Conservation (phyloP, 75 land plant species). For the Cryptomeria japonica region DNA sequence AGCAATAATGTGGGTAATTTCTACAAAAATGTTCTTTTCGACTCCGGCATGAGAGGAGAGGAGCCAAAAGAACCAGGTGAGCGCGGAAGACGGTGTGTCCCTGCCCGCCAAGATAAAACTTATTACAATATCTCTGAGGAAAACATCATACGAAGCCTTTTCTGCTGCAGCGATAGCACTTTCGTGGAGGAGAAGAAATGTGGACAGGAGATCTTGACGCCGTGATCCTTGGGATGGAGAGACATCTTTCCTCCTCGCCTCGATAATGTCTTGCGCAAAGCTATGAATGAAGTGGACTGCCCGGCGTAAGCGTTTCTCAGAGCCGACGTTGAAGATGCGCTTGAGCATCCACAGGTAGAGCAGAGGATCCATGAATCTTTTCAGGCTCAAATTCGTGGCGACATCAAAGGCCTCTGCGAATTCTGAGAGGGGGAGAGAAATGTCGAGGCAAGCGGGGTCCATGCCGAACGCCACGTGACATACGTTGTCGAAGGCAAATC, state of each 20-base stretch:
- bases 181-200: slow-evolving; percentile 12
- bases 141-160: slow-evolving; percentile 23
- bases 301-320: slow-evolving; percentile 40
- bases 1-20: background rate
- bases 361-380: slow-evolving; percentile 18
- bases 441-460: slow-evolving; percentile 9
- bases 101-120: slow-evolving; percentile 73
- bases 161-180: background rate
- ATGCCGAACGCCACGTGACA: slow-evolving; percentile 20
- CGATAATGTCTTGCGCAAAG: slow-evolving; percentile 30
- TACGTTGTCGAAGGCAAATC: slow-evolving; percentile 23
- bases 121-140: slow-evolving; percentile 52
- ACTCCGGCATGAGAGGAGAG: slow-evolving; percentile 33
- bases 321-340: slow-evolving; percentile 33
- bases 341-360: slow-evolving; percentile 40
- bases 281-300: slow-evolving; percentile 29
- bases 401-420: slow-evolving; percentile 37
- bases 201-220: slow-evolving; percentile 27
- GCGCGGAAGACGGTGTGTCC: slow-evolving; percentile 47
- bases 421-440: background rate
- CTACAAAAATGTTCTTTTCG: slow-evolving; percentile 20
- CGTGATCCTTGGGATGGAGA: slow-evolving; percentile 35
- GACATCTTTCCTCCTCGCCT: slow-evolving; percentile 12
- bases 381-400: slow-evolving; percentile 27
- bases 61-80: slow-evolving; percentile 53